Base-by-base conservation (phyloP, 768 basidiomycete species). In the Phanerochaete sordida region DNA sequence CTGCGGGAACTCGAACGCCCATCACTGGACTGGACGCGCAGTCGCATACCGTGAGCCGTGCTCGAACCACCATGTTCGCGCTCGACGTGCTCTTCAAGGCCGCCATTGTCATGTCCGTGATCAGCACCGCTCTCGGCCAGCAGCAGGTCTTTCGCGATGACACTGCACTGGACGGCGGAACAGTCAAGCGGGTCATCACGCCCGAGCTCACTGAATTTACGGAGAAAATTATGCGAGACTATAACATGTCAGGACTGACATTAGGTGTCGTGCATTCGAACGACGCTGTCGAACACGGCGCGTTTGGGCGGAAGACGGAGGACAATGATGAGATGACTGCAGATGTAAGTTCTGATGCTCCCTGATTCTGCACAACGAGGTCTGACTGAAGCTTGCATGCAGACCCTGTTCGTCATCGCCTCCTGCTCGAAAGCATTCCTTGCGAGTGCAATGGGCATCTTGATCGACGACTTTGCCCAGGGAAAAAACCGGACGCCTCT, bases 381-480 rank as follows among this genome's bases (percentile, higher is more conserved):
- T 35, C 33, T 13, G 28, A 27, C 15, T 59, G 37, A 24, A 23
- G 6, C 13, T 5, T n/a, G 11, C 31, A 15, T 33, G 37, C 44
- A 75, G 73, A 72, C 73, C 0, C 54, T 71, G 2, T 75, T 73
- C 53, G 50, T 16, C 37, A 62, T 74, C 7, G 73, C 62, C 9
- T 73, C 73, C 2, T 69, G 66, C 62, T 73, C 70, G 2, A 75
- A 75, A 56, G 70, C 69, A 0, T 74, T 74, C 59, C 59, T 70
- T 4, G 60, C 68, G 1, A 54, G 52, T 19, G 52, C 68, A 5
- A 31, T 74, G 23, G 72, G 73, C 1, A 56, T 73, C n/a, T 66
- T 75, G 5, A 73, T 73, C 50, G 70, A 73, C 23, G 70, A 74
- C 58, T 72, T 65, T 60, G 68, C 67, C 30, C 45, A 59, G n/a